Base-by-base conservation (phyloP, 2,329 filamentous ascomycete species). In the Aspergillus fumigatus region DNA sequence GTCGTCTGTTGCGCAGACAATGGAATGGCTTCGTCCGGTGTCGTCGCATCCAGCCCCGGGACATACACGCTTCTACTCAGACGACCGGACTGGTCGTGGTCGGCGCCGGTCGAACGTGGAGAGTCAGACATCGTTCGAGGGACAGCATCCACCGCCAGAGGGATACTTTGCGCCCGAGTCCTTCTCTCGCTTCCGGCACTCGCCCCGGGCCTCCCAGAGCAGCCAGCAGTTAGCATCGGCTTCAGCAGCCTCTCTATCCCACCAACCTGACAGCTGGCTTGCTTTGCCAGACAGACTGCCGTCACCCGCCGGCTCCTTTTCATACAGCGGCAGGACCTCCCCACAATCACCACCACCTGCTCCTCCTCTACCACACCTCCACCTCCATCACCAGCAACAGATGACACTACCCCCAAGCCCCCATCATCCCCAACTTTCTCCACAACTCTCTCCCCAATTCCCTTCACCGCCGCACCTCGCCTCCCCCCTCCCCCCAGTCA, bases 161-260 rank as follows among this genome's bases (percentile, higher is more conserved):
- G 62, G 63, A 11, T 67, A 65, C 52, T 67, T 65, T 50, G 62
- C 61, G 4, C 65, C 64, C 4, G 50, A 60, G 10, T 59, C 63
- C 25, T 55, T 61, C 50, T 29, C 54, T 4, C 48, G 50, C 21
- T 48, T 60, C 26, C 38, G 51, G 23, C 47, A 29, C 9, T 11
- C 52, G 25, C 48, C 49, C 10, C 27, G 19, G n/a, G 7, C n/a
- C 11, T 50, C 32, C 26, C 9, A 19, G 45, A 14, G 41, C 55
- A 50, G 53, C 52, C 27, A 48, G 32, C 45, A 47, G 5, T 47
- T 14, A 43, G 10, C 27, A n/a, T 19, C 27, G 4, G 4, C 26
- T 4, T 19, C 27, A 9, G 1, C 26, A 40, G n/a, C 17, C 11
- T 40, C 27, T 17, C 29, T 19, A 51, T 14, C 21, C 6, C 27